phyloP scores from a whole-genome alignment of 805 yeast genomes.

The Wickerhamomyces chambardii region DNA sequence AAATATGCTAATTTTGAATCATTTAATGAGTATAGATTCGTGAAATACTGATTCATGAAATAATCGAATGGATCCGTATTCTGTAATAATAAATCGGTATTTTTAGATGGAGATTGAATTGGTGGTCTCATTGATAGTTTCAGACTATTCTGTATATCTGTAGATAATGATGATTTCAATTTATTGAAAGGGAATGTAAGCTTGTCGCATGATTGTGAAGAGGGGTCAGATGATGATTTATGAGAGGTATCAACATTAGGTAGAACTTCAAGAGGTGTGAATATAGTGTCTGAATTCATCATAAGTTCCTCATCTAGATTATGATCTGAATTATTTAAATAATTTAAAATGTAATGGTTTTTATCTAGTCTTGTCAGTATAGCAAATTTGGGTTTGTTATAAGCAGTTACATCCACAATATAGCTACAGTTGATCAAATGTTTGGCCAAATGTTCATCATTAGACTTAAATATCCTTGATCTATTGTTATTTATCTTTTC shows the following conservation, averaged over 20 bases:
- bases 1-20: slow-evolving; percentile 26
- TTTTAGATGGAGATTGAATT: slow-evolving; percentile 9
- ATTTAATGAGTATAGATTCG: slow-evolving; percentile 23
- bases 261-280: neutral
- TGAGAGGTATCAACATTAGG: neutral
- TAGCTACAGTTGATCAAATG: too few species aligned
- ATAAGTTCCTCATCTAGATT: slow-evolving; percentile 32
- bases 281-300: slow-evolving; percentile 12
- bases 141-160: slow-evolving; percentile 5
- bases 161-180: neutral
- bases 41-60: slow-evolving; percentile 23
- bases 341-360: slow-evolving; percentile 31
- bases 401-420: slow-evolving; percentile 3
- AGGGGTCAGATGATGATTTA: too few species aligned
- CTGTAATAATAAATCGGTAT: neutral
- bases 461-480: slow-evolving; percentile 9
- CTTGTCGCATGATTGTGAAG: too few species aligned
- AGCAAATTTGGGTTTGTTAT: slow-evolving; percentile 12
- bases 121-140: slow-evolving; percentile 17
- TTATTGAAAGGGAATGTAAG: neutral
- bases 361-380: slow-evolving; percentile 4
- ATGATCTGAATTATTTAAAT: slow-evolving; percentile 49
- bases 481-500: slow-evolving; percentile 11
- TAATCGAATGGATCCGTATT: slow-evolving; percentile 18
- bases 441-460: neutral